phyloP scores from a whole-genome alignment of 129 eudicot species.

The Tagetes erecta region DNA sequence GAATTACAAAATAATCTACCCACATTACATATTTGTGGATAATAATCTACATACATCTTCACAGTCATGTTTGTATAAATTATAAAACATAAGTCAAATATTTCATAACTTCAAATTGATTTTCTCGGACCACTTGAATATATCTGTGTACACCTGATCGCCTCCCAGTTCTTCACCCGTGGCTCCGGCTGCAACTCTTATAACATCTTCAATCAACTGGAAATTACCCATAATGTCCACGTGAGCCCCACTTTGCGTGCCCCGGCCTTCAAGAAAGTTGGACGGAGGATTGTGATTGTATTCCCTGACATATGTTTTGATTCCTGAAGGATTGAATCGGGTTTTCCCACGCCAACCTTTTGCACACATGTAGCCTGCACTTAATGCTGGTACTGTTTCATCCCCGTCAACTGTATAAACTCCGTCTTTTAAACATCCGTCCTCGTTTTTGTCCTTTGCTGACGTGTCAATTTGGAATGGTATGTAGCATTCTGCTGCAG shows the following conservation, averaged over 20 bases:
- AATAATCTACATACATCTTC: slow-evolving; percentile 23
- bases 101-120: slow-evolving; percentile 45
- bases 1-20: slow-evolving; percentile 17
- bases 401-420: slow-evolving; percentile 82
- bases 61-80: slow-evolving; percentile 4
- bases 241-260: slow-evolving; percentile 95
- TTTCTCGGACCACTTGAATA: slow-evolving; percentile 85
- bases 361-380: slow-evolving; percentile 96
- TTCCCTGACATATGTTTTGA: slow-evolving; percentile 65
- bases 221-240: slow-evolving; percentile 98
- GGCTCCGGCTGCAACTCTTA: slow-evolving; percentile 90
- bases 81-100: not conserved
- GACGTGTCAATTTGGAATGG: slow-evolving; percentile 86
- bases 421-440: slow-evolving; percentile 62
- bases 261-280: slow-evolving; percentile 85
- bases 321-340: slow-evolving; percentile 87
- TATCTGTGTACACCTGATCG: slow-evolving; percentile 76
- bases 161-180: slow-evolving; percentile 91
- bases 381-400: slow-evolving; percentile 86
- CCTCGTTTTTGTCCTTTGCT: slow-evolving; percentile 56
- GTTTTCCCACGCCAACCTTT: slow-evolving; percentile 99
- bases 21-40: slow-evolving; percentile 18
- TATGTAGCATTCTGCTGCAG: slow-evolving; percentile 78
- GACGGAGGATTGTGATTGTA: slow-evolving; percentile 93
- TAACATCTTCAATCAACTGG: slow-evolving; percentile 83